Evolutionary conservation across 495 filamentous ascomycete species (phyloP).

Genomic region (Recurvomyces mirabilis): DNA sequence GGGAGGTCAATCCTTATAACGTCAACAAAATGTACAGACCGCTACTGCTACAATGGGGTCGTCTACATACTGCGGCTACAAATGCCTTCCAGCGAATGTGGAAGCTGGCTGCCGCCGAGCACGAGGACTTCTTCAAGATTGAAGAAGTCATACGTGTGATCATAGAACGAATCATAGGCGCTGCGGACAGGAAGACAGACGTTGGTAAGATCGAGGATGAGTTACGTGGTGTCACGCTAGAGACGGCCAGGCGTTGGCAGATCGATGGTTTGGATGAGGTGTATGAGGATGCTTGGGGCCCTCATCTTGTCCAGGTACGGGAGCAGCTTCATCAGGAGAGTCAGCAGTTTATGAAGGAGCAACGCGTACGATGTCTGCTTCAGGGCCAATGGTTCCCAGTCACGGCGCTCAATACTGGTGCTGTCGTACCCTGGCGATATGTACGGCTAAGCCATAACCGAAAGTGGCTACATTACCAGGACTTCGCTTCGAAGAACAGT

Average conservation of each 20-base stretch:
- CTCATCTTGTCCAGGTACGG: constrained; percentile 77
- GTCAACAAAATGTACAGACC: constrained; percentile 84
- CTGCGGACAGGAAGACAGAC: constrained; percentile 71
- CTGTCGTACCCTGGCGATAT: constrained; percentile 52
- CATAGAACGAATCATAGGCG: constrained; percentile 83
- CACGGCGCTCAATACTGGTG: constrained; percentile 22
- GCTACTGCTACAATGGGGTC: constrained; percentile 83
- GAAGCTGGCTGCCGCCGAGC: constrained; percentile 74
- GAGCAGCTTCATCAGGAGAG: constrained; percentile 88
- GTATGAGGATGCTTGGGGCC: constrained; percentile 90
- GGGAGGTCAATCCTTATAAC: constrained; percentile 43
- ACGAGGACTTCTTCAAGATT: constrained; percentile 83
- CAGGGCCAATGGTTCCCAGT: constrained; percentile 85
- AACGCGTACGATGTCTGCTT: constrained; percentile 83
- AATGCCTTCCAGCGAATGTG: constrained; percentile 85
- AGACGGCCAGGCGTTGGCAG: constrained; percentile 70
- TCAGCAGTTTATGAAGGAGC: constrained; percentile 90
- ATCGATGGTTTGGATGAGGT: constrained; percentile 87
- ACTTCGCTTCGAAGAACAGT: constrained; percentile 57
- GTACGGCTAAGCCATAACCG: constrained; percentile 86
- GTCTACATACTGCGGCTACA: constrained; percentile 83
- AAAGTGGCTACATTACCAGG: constrained; percentile 80
- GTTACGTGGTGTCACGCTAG: constrained; percentile 67
- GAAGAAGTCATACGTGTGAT: constrained; percentile 81
- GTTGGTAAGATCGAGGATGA: constrained; percentile 84